These are phyloP conservation scores for Solanum infundibuliforme DNA, from an alignment of 257 asterid genomes.

Conservation along the genomic window DNA sequence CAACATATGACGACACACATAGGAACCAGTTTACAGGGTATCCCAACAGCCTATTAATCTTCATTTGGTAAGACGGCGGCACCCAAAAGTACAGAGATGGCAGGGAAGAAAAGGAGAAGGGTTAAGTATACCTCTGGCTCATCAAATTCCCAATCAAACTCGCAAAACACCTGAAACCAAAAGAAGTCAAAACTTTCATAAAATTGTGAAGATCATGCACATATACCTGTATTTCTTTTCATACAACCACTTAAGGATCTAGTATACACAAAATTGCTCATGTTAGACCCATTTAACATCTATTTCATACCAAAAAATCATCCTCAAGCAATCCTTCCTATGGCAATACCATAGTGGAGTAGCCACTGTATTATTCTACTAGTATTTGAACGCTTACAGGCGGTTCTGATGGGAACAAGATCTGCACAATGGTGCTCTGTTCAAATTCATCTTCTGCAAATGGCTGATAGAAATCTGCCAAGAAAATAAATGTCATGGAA, in stretches of 20 bases:
- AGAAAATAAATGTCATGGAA: constrained; percentile 2
- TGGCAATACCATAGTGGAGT: not conserved
- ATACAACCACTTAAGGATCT: not conserved
- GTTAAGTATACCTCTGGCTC: constrained; percentile 60
- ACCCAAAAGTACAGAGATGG: not conserved
- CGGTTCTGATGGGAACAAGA: constrained; percentile 65
- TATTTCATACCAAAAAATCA: not conserved
- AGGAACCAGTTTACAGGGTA: not conserved
- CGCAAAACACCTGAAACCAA: constrained; percentile 60
- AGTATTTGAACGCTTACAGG: constrained; percentile 39
- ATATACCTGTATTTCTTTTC: not conserved
- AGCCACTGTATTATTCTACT: not conserved
- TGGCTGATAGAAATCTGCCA: constrained; percentile 78
- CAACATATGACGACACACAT: not conserved
- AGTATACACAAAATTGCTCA: not conserved
- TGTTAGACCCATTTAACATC: not conserved
- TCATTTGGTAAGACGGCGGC: not conserved
- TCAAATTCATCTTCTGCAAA: constrained; percentile 66
- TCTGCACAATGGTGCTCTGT: constrained; percentile 53
- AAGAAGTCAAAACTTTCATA: not conserved
- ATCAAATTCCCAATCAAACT: constrained; percentile 90
- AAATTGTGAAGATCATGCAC: not conserved
- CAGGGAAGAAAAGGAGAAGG: not conserved
- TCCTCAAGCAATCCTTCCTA: not conserved
- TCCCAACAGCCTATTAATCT: not conserved